Evolutionary conservation across 106 monocot genomes (phyloP), one percentile per base, ranked within the genome.

Genomic region (Apostasia shenzhenica): DNA sequence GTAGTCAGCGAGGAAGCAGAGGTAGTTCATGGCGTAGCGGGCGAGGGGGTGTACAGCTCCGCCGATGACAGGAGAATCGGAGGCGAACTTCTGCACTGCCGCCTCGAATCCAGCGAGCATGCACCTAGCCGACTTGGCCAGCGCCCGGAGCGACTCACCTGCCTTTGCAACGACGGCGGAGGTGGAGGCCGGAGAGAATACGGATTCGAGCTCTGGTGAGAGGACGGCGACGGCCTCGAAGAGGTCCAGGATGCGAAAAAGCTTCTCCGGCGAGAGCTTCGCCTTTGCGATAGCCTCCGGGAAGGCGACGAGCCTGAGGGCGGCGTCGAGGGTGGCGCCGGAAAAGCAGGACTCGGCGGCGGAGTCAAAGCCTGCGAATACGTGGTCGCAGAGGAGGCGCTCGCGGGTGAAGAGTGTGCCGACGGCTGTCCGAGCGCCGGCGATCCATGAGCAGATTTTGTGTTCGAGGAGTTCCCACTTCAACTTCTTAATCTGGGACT

Each of bases 261-360:
- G 42, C 62, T 69, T 82, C 55, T 82, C 80, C 63, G 82, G 77
- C 14, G 80, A 77, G 14, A 13, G 43, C 54, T 73, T 86, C 11
- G 70, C 52, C 63, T 55, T 69, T 13, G 81, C 73, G 26, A 81
- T 76, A 6, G 58, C 45, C 48, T 84, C 84, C 26, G 88, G 79
- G 68, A 84, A 84, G 3, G 48, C n/a, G 66, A 88, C 49, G 76
- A 80, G 66, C 5, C 49, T 48, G 10, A 59, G 46, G 12, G 86
- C 79, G 2, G 80, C 66, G 38, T 82, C 80, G 3, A 67, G 49
- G 14, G 73, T 40, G 58, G 68, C 69, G 3, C 73, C 82, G 6
- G 82, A 66, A 72, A 87, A 91, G 64, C 75, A 79, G 13, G 80
- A 70, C 54, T 81, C 83, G 14, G 70, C 42, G 55, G 82, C 74